Evolutionary conservation across 2,329 filamentous ascomycete species (phyloP), one percentile per base, ranked within the genome.

Genomic region (Fusarium sterilihyphosum): DNA sequence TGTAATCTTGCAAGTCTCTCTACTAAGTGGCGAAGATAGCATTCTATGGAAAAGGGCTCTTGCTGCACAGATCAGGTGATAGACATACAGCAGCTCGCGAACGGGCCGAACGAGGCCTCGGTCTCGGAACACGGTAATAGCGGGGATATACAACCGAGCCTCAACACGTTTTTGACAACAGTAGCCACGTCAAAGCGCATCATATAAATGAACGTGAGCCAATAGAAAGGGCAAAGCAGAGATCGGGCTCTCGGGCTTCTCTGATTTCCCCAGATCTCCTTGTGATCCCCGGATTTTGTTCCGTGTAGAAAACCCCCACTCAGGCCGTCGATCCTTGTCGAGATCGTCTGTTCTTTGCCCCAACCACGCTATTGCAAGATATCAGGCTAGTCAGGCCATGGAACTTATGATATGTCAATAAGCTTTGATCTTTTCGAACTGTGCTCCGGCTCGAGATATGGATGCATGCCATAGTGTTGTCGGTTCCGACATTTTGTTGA

Each of bases 321-420:
- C 9, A 9, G 20, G 5, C 26, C 14, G 18, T 10, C 16, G 24
- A 56, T 24, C 65, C 46, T 50, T 40, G 52, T 35, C 41, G 37
- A 69, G 54, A 65, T 57, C 54, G 54, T 40, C 54, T 57, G 54
- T 46, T 56, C 5, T 61, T 65, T 18, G 54, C 60, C 59, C 59
- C 31, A 52, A 56, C 53, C 53, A 70, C 41, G 53, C 33, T 53
- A 5, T 44, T n/a, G 29, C 44, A 35, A 49, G 33, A 26, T 12
- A 43, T 71, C 56, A 56, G 50, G 31, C 44, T 50, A 71, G 37
- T 71, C 56, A 56, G 50, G 31, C 44, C 56, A 71, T 44, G 41
- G 26, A 38, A n/a, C 24, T n/a, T 26, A 4, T 56, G 26, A 41
- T 8, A 9, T 18, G 26, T 14, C 26, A 5, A 4, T 31, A 56